phyloP scores from a whole-genome alignment of 129 eudicot species.

The Deinandra increscens region DNA sequence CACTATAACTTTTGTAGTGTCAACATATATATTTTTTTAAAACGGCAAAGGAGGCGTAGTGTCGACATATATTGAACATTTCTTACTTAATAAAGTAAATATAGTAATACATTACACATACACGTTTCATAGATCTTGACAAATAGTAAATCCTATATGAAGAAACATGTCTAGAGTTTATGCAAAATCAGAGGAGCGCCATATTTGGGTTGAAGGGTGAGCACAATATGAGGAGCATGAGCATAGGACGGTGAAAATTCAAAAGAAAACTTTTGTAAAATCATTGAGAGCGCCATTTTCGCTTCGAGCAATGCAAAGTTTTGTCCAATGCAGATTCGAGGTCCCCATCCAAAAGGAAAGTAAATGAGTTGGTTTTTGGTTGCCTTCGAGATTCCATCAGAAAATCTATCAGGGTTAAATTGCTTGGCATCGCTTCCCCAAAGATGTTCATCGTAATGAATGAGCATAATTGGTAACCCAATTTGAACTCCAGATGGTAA shows the following conservation, averaged over 20 bases:
- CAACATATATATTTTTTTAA: too few relatives aligned
- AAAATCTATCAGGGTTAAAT: background rate
- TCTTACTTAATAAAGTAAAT: background rate
- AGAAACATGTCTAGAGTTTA: background rate
- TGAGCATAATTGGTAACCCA: background rate
- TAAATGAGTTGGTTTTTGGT: constrained; percentile 2
- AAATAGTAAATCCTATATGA: background rate
- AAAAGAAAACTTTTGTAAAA: too few relatives aligned
- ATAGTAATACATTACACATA: background rate
- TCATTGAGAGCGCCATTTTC: too few relatives aligned
- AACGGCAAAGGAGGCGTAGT: too few relatives aligned
- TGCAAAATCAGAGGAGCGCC: too few relatives aligned
- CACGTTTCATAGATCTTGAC: background rate
- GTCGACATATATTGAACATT: background rate
- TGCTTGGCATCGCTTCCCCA: constrained; percentile 5
- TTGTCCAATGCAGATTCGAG: constrained; percentile 6
- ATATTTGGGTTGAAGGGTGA: too few relatives aligned
- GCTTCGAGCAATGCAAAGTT: too few relatives aligned
- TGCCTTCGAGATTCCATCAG: constrained; percentile 2
- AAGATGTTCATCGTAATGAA: constrained; percentile 4
- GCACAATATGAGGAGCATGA: too few relatives aligned
- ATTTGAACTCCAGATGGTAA: background rate
- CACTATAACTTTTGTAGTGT: too few relatives aligned
- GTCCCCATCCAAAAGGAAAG: constrained; percentile 7
- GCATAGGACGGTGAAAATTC: too few relatives aligned